These are phyloP conservation scores for Kappamyces sp. DNA, from an alignment of 192 early-diverging fungal genomes.

Conservation along the genomic window DNA sequence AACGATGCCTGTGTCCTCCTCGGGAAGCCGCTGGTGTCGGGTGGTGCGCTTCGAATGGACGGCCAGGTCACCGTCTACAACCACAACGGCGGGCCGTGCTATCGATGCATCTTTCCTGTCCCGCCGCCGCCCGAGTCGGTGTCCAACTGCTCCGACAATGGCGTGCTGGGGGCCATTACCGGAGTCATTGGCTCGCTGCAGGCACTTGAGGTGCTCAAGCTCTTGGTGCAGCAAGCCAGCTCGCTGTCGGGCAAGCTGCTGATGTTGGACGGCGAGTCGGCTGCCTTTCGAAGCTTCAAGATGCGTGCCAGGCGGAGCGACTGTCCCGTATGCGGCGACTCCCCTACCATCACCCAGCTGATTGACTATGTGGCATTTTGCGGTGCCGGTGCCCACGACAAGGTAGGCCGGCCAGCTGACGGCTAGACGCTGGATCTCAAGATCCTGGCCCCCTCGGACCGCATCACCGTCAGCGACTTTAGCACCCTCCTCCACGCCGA, in stretches of 20 bases:
- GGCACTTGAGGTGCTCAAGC: constrained; percentile 89
- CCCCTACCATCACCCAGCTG: constrained; percentile 69
- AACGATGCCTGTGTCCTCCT: constrained; percentile 89
- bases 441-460: constrained; percentile 31
- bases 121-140: constrained; percentile 88
- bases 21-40: constrained; percentile 78
- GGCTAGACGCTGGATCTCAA: constrained; percentile 18
- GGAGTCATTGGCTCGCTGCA: constrained; percentile 89
- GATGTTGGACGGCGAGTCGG: constrained; percentile 69
- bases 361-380: constrained; percentile 95
- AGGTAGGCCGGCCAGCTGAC: constrained; percentile 31
- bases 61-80: constrained; percentile 93
- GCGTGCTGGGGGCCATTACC: constrained; percentile 89
- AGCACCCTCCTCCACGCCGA: constrained; percentile 23
- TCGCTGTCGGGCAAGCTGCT: constrained; percentile 52
- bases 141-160: constrained; percentile 84
- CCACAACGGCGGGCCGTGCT: constrained; percentile 85
- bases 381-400: constrained; percentile 69
- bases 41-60: constrained; percentile 83
- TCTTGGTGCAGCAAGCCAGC: constrained; percentile 59
- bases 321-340: constrained; percentile 84
- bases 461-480: constrained; percentile 51
- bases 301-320: constrained; percentile 60
- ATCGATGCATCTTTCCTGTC: constrained; percentile 88
- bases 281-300: constrained; percentile 74